Percentiles rank a stretch among this genome's conserved stretches.
These are phyloP conservation scores for Candida sanyaensis DNA, from an alignment of 1,139 yeast species.

Conservation along the genomic window DNA sequence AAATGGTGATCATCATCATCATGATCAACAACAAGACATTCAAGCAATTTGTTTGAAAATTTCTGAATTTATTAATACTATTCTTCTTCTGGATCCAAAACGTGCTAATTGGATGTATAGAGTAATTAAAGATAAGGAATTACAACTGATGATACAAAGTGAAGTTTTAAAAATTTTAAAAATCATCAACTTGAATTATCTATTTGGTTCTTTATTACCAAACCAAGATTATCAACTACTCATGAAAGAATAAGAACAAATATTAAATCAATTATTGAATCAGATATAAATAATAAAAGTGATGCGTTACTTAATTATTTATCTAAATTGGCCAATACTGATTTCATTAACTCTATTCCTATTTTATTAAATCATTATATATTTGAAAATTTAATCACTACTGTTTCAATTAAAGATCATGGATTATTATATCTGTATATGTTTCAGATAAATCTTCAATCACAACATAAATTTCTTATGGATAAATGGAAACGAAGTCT, in stretches of 20 bases:
- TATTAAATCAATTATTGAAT: slow-evolving; percentile 21
- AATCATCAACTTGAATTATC: slow-evolving; percentile 30
- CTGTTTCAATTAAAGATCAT: slow-evolving; percentile 22
- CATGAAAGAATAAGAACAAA: slow-evolving; percentile 20
- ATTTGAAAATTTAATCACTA: slow-evolving; percentile 22
- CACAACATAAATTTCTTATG: slow-evolving; percentile 19
- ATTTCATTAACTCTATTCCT: slow-evolving; percentile 26
- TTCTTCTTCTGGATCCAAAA: slow-evolving; percentile 27
- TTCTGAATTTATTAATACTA: slow-evolving; percentile 30
- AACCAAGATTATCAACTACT: slow-evolving; percentile 22
- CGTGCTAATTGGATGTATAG: slow-evolving; percentile 17
- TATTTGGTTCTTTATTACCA: slow-evolving; percentile 27
- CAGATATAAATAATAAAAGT: slow-evolving; percentile 16
- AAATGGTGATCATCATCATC: slow-evolving; percentile 19
- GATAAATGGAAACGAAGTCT: slow-evolving; percentile 26
- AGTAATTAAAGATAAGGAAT: slow-evolving; percentile 1
- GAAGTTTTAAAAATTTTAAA: slow-evolving; percentile 13
- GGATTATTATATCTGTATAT: slow-evolving; percentile 33
- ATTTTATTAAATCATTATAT: slow-evolving; percentile 20
- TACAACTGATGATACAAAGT: background rate
- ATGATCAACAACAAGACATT: slow-evolving; percentile 32
- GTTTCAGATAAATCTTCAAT: slow-evolving; percentile 35
- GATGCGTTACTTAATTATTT: slow-evolving; percentile 27
- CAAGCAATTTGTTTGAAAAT: slow-evolving; percentile 31
- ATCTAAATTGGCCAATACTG: slow-evolving; percentile 22